These are phyloP conservation scores for Didymella pinodella DNA, from an alignment of 2,329 filamentous ascomycete species.

Conservation along the genomic window DNA sequence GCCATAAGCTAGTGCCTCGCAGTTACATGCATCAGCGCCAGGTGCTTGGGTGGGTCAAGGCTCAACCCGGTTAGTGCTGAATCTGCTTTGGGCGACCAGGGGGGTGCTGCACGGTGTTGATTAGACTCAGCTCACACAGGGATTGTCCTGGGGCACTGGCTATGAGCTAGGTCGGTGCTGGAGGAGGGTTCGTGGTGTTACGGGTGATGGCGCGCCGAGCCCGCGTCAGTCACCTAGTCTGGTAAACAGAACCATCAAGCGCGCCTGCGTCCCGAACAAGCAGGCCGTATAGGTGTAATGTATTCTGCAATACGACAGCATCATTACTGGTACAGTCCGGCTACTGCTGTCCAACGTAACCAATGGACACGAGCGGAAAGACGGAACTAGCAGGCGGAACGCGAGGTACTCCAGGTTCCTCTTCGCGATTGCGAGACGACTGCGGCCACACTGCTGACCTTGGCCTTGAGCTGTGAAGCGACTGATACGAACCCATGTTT, in stretches of 20 bases:
- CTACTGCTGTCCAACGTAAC: constrained; percentile 20
- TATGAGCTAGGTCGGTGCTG: constrained; percentile 29
- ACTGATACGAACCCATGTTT: constrained; percentile 26
- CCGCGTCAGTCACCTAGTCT: constrained; percentile 35
- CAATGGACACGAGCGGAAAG: constrained; percentile 11
- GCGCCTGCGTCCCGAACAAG: constrained; percentile 24
- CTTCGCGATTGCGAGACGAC: background rate
- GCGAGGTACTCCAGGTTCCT: constrained; percentile 1
- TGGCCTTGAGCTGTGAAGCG: constrained; percentile 15
- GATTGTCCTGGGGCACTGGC: constrained; percentile 33
- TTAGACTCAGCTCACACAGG: constrained; percentile 38
- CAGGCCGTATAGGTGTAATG: constrained; percentile 33
- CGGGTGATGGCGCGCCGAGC: constrained; percentile 32
- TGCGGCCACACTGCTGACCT: constrained; percentile 16
- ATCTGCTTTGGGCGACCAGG: constrained; percentile 38
- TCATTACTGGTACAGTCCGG: constrained; percentile 24
- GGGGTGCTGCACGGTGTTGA: constrained; percentile 39
- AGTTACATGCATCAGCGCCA: constrained; percentile 29
- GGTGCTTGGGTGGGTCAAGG: constrained; percentile 39
- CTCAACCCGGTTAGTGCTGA: constrained; percentile 33
- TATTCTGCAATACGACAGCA: constrained; percentile 38
- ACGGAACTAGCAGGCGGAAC: background rate
- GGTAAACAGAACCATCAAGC: constrained; percentile 29
- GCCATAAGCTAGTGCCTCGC: constrained; percentile 45
- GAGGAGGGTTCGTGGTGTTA: constrained; percentile 29